Evolutionary conservation across 1,284 basidiomycete species (phyloP), one percentile per base, ranked within the genome.

Genomic region (Leccinum griseonigrum): DNA sequence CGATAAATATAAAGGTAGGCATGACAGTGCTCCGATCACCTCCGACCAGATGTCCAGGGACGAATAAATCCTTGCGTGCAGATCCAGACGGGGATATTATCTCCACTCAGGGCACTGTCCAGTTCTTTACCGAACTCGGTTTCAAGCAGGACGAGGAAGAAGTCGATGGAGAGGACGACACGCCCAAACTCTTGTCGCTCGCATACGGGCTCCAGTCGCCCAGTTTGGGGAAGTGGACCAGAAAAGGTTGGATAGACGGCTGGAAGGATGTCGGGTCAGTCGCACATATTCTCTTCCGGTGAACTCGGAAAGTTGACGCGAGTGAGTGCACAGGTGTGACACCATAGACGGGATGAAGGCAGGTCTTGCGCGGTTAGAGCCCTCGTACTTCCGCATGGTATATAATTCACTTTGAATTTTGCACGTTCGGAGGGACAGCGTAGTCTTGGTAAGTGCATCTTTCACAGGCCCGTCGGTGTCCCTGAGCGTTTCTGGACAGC

Each of bases 391-490:
- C 78, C 85, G 85, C 65, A 86, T 87, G 65, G 93, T 98, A 10
- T 99, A 98, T 78, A 85, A 85, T 67, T 90, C 75, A 92, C 94
- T 0, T 99, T 98, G 71, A 86, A 90, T 63, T 94, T 98, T 75
- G 91, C 88, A 29, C 86, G 90, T 62, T 74, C 80, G 18, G 87
- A 91, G 60, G 95, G 95, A 0, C 89, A 86, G 70, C 81, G 90
- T 56, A 90, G 86, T 74, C 79, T 92, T 54, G 83, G 87, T 86
- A 65, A 58, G 83, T 71, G 29, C 18, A 55, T 54, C 26, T n/a
- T 56, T 34, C 32, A 13, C 16, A 7, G 22, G 26, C 26, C 11
- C 62, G 61, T 22, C 38, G 40, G 57, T 67, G 60, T 65, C 64
- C 53, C 57, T 56, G 32, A 52, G 59, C 22, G 29, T 14, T 48